Evolutionary conservation across 257 asterid genomes (phyloP).

Genomic region (Nicotiana tomentosiformis): DNA sequence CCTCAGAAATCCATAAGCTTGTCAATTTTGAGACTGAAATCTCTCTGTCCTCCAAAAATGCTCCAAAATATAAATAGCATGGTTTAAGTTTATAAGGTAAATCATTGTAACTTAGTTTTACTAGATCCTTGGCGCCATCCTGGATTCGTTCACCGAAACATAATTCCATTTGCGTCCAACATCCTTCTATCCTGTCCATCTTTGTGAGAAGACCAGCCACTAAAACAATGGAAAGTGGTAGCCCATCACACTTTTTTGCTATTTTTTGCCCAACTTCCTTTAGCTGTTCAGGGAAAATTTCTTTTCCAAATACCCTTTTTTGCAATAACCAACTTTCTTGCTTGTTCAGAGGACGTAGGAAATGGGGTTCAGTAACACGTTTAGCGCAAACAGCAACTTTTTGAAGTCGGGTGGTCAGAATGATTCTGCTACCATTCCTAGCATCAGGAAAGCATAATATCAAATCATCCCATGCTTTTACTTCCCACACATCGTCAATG

Average conservation of each 20-base stretch:
- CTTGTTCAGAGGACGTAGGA: neutral
- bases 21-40: constrained; percentile 23
- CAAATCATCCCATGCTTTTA: constrained; percentile 4
- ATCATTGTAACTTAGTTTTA: constrained; percentile 22
- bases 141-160: neutral
- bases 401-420: constrained; percentile 7
- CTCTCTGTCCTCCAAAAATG: constrained; percentile 26
- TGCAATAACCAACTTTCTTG: constrained; percentile 9
- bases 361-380: neutral
- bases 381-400: neutral
- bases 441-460: neutral
- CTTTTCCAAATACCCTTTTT: neutral
- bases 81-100: constrained; percentile 23
- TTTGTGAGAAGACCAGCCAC: constrained; percentile 6
- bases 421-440: constrained; percentile 11
- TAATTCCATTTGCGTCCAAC: neutral
- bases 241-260: neutral
- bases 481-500: constrained; percentile 19
- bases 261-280: neutral
- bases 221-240: neutral
- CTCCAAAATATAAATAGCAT: constrained; percentile 15
- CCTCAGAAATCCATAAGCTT: constrained; percentile 33
- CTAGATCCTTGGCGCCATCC: constrained; percentile 1
- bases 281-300: neutral
- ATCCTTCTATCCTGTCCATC: constrained; percentile 3